A percentile compares a stretch with the other conserved stretches of the same genome.
phyloP scores from a whole-genome alignment of 257 asterid genomes.

The Solanum pinnatisectum region DNA sequence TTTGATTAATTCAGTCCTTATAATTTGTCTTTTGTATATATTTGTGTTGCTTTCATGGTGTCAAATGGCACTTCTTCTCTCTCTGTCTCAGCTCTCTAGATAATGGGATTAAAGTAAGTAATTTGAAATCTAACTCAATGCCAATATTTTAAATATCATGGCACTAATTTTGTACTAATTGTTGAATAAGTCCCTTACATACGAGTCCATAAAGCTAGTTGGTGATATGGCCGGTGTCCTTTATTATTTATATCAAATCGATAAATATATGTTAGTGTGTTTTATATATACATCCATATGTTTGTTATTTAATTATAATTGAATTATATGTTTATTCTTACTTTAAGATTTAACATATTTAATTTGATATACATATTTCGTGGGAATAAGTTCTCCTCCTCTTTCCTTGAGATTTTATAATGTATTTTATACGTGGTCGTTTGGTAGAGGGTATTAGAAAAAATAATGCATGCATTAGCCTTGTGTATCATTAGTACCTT shows the following conservation, averaged over 20 bases:
- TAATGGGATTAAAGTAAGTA: background rate
- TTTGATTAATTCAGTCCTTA: background rate
- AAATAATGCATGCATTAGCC: accelerated
- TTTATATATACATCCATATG: background rate
- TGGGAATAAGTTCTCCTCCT: background rate
- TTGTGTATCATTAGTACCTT: background rate
- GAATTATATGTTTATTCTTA: background rate
- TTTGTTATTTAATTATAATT: background rate
- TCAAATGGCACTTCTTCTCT: background rate
- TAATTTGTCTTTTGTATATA: background rate
- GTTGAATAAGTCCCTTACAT: background rate
- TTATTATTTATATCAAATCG: too few species aligned
- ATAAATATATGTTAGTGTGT: too few species aligned
- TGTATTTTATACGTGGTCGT: background rate
- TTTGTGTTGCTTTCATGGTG: background rate
- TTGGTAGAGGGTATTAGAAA: too few species aligned
- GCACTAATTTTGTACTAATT: background rate
- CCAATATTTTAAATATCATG: background rate
- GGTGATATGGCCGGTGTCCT: background rate
- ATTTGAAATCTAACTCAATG: background rate
- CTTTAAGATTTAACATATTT: background rate
- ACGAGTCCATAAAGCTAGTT: background rate
- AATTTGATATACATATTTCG: background rate
- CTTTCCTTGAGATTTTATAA: background rate
- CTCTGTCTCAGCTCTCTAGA: background rate